Evolutionary conservation across 2,329 filamentous ascomycete genomes (phyloP), one percentile per base, ranked within the genome.

Genomic region (Monosporascus sp.): DNA sequence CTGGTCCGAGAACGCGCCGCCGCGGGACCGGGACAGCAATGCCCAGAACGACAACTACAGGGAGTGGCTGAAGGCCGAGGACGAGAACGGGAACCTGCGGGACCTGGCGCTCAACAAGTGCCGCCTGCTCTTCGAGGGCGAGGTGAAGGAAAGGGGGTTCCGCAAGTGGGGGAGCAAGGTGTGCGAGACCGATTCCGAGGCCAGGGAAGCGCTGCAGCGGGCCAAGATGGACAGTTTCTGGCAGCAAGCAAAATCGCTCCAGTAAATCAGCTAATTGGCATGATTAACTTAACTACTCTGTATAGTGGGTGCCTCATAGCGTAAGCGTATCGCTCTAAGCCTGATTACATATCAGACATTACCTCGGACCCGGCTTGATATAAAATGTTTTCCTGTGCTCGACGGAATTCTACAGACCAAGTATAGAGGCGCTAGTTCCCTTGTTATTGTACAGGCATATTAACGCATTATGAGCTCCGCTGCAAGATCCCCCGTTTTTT

Each of bases 141-240:
- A 96, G 71, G 80, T 89, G 67, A 94, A 93, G 69, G 76, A 81
- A 35, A 81, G 89, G 48, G 83, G 79, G 0, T 99, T 97, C 68
- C 85, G 88, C 59, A 92, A 90, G 66, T 97, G 93, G 89, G 81
- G 88, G 3, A 91, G 86, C 57, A 88, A 90, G 67, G 84, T 94
- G n/a, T 96, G 91, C 70, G 94, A 97, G 72, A 93, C 89, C 2
- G 94, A 99, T 68, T 82, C 85, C 11, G 89, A 95, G 66, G 94
- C 93, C 5, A 87, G 89, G 67, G 90, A 96, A 61, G 79, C 86
- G 22, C 72, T 99, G 57, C 75, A 84, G 14, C 82, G 90, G 60
- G 83, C 85, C 6, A 97, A 96, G 76, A 89, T 97, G 81, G 93
- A 97, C 63, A 96, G 88, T 63, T 93, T 99, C 65, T 99, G 94